These are phyloP conservation scores for Aspergillus oerlinghausenensis DNA, from an alignment of 2,329 filamentous ascomycete species.

Conservation along the genomic window DNA sequence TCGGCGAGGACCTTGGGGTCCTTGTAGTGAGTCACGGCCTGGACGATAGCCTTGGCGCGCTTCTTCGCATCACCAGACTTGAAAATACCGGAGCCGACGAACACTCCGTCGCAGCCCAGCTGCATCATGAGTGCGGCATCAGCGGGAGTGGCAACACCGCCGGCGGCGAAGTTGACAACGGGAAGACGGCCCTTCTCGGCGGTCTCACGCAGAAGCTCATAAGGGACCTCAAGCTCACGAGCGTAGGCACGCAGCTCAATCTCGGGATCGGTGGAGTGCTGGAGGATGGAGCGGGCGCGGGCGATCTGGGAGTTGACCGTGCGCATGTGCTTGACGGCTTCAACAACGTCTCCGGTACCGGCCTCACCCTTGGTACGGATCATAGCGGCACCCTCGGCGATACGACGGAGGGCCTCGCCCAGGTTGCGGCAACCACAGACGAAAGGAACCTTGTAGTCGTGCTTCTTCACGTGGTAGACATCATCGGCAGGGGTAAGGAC, in stretches of 20 bases:
- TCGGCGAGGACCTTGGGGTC: conserved; percentile 82
- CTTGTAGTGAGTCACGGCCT: conserved; percentile 85
- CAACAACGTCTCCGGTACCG: conserved; percentile 92
- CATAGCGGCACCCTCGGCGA: conserved; percentile 94
- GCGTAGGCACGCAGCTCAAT: conserved; percentile 73
- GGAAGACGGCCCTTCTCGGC: conserved; percentile 83
- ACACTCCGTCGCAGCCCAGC: conserved; percentile 94
- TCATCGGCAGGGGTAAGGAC: conserved; percentile 93
- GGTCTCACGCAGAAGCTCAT: conserved; percentile 75
- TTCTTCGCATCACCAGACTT: conserved; percentile 88
- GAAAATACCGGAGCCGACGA: conserved; percentile 96
- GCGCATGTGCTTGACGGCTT: conserved; percentile 94
- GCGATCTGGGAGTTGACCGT: conserved; percentile 80
- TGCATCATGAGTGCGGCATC: conserved; percentile 99
- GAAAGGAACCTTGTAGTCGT: conserved; percentile 76
- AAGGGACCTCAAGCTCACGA: conserved; percentile 74
- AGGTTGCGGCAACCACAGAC: conserved; percentile 95
- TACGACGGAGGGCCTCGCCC: conserved; percentile 84
- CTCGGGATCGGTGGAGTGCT: conserved; percentile 46
- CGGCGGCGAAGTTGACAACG: conserved; percentile 96
- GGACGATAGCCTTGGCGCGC: conserved; percentile 89
- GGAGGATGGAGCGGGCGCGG: conserved; percentile 56
- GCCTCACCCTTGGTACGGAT: conserved; percentile 98
- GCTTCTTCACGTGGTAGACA: conserved; percentile 87
- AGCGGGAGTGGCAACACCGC: conserved; percentile 97